These are phyloP conservation scores for Austroboletus festivus DNA, from an alignment of 768 basidiomycete species.

Conservation along the genomic window DNA sequence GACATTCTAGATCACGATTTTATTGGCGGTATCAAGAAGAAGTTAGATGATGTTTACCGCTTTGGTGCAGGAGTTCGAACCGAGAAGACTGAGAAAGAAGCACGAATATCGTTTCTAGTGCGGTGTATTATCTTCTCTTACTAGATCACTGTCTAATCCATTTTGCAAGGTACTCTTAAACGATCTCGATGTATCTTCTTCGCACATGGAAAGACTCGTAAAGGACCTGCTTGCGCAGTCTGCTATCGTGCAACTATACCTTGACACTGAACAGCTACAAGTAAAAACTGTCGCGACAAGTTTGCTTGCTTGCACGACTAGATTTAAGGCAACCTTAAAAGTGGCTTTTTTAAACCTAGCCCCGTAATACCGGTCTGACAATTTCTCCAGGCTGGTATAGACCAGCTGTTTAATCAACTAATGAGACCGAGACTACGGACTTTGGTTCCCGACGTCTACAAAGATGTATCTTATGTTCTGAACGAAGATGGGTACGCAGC, in stretches of 20 bases:
- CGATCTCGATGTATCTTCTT: slow-evolving; percentile 89
- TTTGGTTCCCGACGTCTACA: slow-evolving; percentile 84
- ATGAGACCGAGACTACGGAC: slow-evolving; percentile 83
- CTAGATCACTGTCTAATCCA: neutral
- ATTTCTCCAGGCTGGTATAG: slow-evolving; percentile 64
- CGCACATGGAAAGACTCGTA: slow-evolving; percentile 81
- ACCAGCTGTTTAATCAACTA: slow-evolving; percentile 94
- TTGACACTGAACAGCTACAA: slow-evolving; percentile 48
- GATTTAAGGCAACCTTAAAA: slow-evolving; percentile 70
- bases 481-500: slow-evolving; percentile 84
- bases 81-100: slow-evolving; percentile 81
- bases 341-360: slow-evolving; percentile 41
- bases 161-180: slow-evolving; percentile 75
- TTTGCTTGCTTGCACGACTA: slow-evolving; percentile 53
- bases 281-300: slow-evolving; percentile 49
- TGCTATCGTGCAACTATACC: slow-evolving; percentile 64
- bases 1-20: slow-evolving; percentile 84
- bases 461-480: slow-evolving; percentile 81
- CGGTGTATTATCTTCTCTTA: slow-evolving; percentile 29
- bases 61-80: slow-evolving; percentile 48
- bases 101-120: slow-evolving; percentile 78
- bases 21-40: slow-evolving; percentile 72
- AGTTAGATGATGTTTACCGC: slow-evolving; percentile 86
- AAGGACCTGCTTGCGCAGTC: slow-evolving; percentile 58
- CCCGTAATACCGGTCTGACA: slow-evolving; percentile 3